Base-by-base conservation (phyloP, 2,329 filamentous ascomycete genomes). In the Cladosporium velox region DNA sequence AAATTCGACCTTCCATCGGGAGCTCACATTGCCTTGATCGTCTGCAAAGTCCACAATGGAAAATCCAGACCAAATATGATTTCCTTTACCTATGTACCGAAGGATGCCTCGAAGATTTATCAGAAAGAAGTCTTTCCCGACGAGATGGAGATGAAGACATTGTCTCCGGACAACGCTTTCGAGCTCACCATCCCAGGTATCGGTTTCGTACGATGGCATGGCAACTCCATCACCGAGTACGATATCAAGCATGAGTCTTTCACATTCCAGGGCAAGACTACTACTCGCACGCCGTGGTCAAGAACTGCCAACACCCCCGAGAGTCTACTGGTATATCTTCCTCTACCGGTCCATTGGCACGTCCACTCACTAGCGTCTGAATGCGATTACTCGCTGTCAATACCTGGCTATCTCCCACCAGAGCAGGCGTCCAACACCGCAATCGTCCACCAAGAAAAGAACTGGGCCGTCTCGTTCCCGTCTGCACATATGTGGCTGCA, bases 331-430 rank as follows among this genome's bases (percentile, higher is more conserved):
- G 78, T 80, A 4, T 66, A 79, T 24, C 74, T 84, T 0, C 82
- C 82, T 0, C 72, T 85, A 0, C 83, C 83, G 1, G 71, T 85
- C 2, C 83, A 84, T 67, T 85, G 82, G 83, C 81, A 84, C 67
- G 83, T 84, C 4, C 80, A 83, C 35, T 81, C 80, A 1, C 75
- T 82, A 8, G 76, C 72, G 47, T 83, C 82, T 1, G 70, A 75
- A 1, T 78, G 77, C 61, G 72, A 73, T 3, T 82, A 80, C 71
- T 69, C 68, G 4, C 74, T 85, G 47, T 68, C 70, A 4, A 79
- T 84, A 5, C 75, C 78, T 0, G 65, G 66, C 54, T 67, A 71
- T 64, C 72, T 70, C 7, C 68, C 63, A n/a, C 35, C 59, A 65
- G 75, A 60, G 64, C 74, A 73, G 67, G 69, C 32, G 1, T 67